Evolutionary conservation across 2,329 filamentous ascomycete species (phyloP), one percentile per base, ranked within the genome.

Genomic region (Rhexocercosporidium sp.): DNA sequence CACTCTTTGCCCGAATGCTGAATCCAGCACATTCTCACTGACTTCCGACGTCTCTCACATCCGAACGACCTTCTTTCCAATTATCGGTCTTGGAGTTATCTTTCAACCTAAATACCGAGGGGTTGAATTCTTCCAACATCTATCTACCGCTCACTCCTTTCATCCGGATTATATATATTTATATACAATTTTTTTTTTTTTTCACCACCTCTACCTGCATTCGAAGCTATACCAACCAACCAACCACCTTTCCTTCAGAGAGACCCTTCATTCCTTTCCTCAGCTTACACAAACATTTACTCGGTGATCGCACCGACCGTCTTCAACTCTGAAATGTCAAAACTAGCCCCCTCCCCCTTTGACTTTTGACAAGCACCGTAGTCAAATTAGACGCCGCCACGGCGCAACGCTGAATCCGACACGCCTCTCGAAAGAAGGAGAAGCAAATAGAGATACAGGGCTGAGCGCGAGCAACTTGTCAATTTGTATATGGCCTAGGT

Each of bases 1-100:
- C 53, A 56, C 53, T 56, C 31, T 54, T n/a, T 20, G 53, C 53
- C 53, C 53, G 31, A 56, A 20, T 56, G 53, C 53, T 56, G 53
- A 56, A 59, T 59, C 56, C 56, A 59, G 37, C 56, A 59, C n/a
- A n/a, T n/a, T n/a, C n/a, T n/a, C n/a, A n/a, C n/a, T n/a, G n/a
- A n/a, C n/a, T n/a, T n/a, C n/a, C n/a, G n/a, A n/a, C n/a, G n/a
- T n/a, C 8, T 59, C 46, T n/a, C 12, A 56, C 51, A 31, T 54
- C 53, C 49, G 25, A 56, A 56, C 51, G n/a, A 18, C 41, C 41
- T 44, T 16, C 1, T 14, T 18, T 7, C n/a, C 41, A 20, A 37
- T 37, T 37, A 11, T 5, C 18, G 14, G 39, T 44, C 39, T 18
- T n/a, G 39, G 18, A n/a, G n/a, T 53, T 53, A 27, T 31, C 25